Conservation (phyloP, 2,329 filamentous ascomycete genomes). For the Colletotrichum cereale region DNA sequence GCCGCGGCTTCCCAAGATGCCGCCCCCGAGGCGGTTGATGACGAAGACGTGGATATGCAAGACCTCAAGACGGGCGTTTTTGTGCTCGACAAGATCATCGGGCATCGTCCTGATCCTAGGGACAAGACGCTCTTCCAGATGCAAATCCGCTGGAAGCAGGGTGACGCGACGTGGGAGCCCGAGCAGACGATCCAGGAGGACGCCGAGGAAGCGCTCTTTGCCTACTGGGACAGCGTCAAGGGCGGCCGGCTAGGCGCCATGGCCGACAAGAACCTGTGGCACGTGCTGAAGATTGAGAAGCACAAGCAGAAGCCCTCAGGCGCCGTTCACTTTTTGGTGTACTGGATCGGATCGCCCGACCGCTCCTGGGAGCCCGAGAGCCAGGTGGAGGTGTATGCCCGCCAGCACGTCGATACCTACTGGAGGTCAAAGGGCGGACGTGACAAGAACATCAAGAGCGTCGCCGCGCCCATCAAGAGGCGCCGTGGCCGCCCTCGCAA, state of each 20-base stretch:
- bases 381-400: slow-evolving; percentile 22
- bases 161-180: slow-evolving; percentile 49
- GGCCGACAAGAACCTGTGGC: slow-evolving; percentile 39
- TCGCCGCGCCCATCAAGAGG: slow-evolving; percentile 14
- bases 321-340: slow-evolving; percentile 22
- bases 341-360: slow-evolving; percentile 35
- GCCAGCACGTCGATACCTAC: slow-evolving; percentile 44
- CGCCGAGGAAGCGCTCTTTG: slow-evolving; percentile 48
- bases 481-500: slow-evolving; percentile 35
- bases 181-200: slow-evolving; percentile 51
- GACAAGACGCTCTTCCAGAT: slow-evolving; percentile 46
- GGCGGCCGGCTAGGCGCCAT: slow-evolving; percentile 39
- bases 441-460: slow-evolving; percentile 37
- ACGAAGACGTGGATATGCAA: slow-evolving; percentile 23
- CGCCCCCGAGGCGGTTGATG: neutral
- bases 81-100: slow-evolving; percentile 33
- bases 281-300: slow-evolving; percentile 38
- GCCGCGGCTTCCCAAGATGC: slow-evolving; percentile 5
- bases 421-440: slow-evolving; percentile 50
- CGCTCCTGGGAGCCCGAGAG: slow-evolving; percentile 41
- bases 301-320: slow-evolving; percentile 34
- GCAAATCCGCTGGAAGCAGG: slow-evolving; percentile 48
- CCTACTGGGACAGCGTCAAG: slow-evolving; percentile 40
- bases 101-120: slow-evolving; percentile 31
- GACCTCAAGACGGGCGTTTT: slow-evolving; percentile 18